Base-by-base conservation (phyloP, 169 alveolate species). In the Plasmodium chabaudi region DNA sequence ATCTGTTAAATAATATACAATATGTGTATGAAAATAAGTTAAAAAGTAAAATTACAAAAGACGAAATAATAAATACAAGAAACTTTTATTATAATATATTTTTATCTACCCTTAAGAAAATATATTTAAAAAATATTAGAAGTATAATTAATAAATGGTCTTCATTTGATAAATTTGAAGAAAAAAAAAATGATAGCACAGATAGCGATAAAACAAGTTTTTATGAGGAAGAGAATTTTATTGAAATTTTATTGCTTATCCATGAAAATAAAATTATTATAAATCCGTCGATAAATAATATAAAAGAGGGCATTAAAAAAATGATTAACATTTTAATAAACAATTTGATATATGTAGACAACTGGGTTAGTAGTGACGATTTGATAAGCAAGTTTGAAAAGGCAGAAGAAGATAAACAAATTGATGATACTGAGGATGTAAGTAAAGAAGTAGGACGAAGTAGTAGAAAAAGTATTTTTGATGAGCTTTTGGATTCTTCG, bases 271-370 rank as follows among this genome's bases (percentile, higher is more conserved):
- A 86, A 23, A 86, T 86, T 65, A 64, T 86, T 21, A 70, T 86
- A 42, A 86, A 86, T 53, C 91, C 91, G 25, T 86, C 91, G 23
- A 86, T 86, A 23, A 69, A 64, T 12, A 57, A 34, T 44, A 86
- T 86, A 23, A 86, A 86, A 59, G 87, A 86, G 17, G 71, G 71
- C 70, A 86, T 86, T 1, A 86, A 70, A 86, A 86, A 70, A 15
- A 86, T 70, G 44, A 86, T 86, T 7, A 86, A 86, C 74, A 87
- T 86, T 68, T 86, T 87, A 13, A 86, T 86, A 15, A 86, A 86
- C 55, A 86, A 61, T 86, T 59, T 86, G 23, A 86, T 86, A 23
- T 86, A 86, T 70, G 61, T 86, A 69, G 91, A 86, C 21, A 86
- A 86, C 46, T 86, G 91, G 91, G 57, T 86, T 47, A 70, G 68